These are phyloP conservation scores for Geotrichum fermentans DNA, from an alignment of 1,139 yeast genomes.

Conservation along the genomic window DNA sequence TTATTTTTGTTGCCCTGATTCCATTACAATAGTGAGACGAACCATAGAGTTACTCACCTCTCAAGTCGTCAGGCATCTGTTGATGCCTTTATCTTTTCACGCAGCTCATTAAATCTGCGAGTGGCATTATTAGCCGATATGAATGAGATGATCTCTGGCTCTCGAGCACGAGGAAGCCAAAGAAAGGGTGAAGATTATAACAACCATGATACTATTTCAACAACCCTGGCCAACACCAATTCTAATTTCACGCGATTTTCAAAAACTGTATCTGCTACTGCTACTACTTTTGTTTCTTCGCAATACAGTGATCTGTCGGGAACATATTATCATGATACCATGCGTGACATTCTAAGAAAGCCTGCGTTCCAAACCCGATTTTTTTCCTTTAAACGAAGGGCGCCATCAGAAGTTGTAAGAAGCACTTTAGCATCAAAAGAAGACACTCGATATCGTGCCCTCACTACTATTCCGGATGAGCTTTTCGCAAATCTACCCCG, in stretches of 20 bases:
- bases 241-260: conserved; percentile 38
- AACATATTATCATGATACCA: conserved; percentile 37
- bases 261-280: conserved; percentile 40
- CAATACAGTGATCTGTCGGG: conserved; percentile 41
- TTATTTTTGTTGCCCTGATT: too few relatives aligned
- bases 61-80: conserved; percentile 1
- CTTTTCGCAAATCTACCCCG: conserved; percentile 49
- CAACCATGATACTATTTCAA: conserved; percentile 26
- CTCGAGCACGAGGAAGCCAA: conserved; percentile 1
- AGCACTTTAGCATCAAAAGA: conserved; percentile 27
- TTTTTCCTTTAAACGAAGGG: conserved; percentile 36
- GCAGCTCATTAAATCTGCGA: background rate
- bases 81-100: background rate
- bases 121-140: background rate
- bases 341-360: conserved; percentile 41
- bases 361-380: conserved; percentile 38
- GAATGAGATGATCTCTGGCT: background rate
- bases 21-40: too few relatives aligned
- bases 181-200: conserved; percentile 22
- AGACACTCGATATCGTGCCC: conserved; percentile 34
- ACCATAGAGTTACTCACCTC: too few relatives aligned
- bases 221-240: conserved; percentile 39
- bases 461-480: conserved; percentile 53
- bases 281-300: conserved; percentile 34
- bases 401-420: conserved; percentile 43